Conservation (phyloP, 352 stramenopile genomes). For the Lagenidium giganteum region DNA sequence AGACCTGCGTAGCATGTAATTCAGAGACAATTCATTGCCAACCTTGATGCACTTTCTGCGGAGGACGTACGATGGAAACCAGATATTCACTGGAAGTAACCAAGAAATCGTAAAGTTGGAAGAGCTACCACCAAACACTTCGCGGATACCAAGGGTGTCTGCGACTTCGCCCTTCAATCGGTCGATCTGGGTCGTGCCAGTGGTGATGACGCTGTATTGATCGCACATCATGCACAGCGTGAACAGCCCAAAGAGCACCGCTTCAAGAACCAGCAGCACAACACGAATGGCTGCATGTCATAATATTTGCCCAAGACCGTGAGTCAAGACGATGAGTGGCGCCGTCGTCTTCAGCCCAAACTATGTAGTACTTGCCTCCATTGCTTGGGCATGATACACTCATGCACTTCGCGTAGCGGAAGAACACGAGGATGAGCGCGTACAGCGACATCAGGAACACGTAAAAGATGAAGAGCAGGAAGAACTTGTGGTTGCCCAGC, state of each 20-base stretch:
- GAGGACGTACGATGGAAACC: conserved; percentile 69
- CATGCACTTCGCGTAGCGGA: conserved; percentile 85
- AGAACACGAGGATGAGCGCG: conserved; percentile 90
- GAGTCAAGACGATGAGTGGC: too few relatives aligned
- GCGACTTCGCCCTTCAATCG: conserved; percentile 89
- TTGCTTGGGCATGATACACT: conserved; percentile 78
- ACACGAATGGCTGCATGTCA: conserved; percentile 48
- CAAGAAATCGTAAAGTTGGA: conserved; percentile 64
- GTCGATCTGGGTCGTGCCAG: conserved; percentile 97
- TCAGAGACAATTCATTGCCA: neutral
- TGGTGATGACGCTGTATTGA: conserved; percentile 96
- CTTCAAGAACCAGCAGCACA: conserved; percentile 83
- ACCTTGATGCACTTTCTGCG: neutral
- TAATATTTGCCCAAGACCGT: neutral
- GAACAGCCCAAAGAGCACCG: conserved; percentile 97
- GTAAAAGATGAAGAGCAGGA: conserved; percentile 88
- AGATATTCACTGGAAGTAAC: conserved; percentile 84
- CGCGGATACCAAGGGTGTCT: conserved; percentile 68
- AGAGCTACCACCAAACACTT: conserved; percentile 73
- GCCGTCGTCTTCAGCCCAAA: neutral
- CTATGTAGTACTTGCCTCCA: conserved; percentile 19
- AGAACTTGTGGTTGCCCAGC: conserved; percentile 98
- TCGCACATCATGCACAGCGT: conserved; percentile 99
- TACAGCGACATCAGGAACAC: conserved; percentile 95
- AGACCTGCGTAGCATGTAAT: conserved; percentile 27